phyloP scores from a whole-genome alignment of 164 flowering plant species.

The Nymphaea colorata region DNA sequence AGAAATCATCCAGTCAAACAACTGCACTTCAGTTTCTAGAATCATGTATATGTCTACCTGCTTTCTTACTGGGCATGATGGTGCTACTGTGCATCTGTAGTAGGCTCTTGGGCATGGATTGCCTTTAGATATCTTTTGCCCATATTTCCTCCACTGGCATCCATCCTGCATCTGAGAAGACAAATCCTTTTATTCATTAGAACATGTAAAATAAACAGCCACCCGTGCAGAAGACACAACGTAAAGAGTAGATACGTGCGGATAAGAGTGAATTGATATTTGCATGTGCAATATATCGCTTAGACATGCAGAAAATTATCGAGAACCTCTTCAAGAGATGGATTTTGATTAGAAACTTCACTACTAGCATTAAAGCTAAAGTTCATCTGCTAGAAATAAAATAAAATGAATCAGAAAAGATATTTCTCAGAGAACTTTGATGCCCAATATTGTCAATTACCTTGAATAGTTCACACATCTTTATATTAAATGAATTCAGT shows the following conservation, averaged over 20 bases:
- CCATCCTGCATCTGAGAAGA: conserved; percentile 83
- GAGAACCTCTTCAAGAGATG: no score
- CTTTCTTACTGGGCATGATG: conserved; percentile 89
- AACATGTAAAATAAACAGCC: not conserved
- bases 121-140: conserved; percentile 91
- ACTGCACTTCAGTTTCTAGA: not conserved
- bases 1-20: not conserved
- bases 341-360: no score
- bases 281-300: no score
- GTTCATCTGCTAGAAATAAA: no score
- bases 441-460: no score
- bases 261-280: not conserved
- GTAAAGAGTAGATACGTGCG: not conserved
- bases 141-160: conserved; percentile 98
- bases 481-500: no score
- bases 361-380: no score
- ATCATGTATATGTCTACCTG: conserved; percentile 37
- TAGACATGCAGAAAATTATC: no score
- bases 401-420: no score
- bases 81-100: conserved; percentile 85
- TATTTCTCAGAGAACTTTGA: no score
- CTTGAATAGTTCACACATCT: no score
- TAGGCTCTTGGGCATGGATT: conserved; percentile 97
- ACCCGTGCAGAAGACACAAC: no score
- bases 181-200: not conserved